phyloP scores from a whole-genome alignment of 2,329 filamentous ascomycete genomes.

The Epichloe coenophiala region DNA sequence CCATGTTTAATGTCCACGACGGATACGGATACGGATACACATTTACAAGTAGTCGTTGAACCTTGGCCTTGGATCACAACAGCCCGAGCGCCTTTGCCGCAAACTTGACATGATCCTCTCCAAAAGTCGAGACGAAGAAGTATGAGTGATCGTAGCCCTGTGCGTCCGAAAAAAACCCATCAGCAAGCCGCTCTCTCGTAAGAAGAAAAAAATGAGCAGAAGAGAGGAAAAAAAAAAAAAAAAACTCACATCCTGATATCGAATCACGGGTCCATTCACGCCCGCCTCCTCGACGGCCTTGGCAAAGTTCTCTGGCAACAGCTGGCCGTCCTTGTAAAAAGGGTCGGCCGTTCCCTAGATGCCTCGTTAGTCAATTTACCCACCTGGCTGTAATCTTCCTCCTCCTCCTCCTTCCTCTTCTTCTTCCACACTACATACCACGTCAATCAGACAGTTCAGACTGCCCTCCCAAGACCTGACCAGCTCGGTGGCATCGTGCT shows the following conservation, averaged over 20 bases:
- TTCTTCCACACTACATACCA: constrained; percentile 40
- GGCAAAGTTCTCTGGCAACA: constrained; percentile 87
- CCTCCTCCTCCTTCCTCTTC: too few species aligned
- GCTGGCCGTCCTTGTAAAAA: constrained; percentile 89
- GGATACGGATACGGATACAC: too few species aligned
- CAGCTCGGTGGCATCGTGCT: constrained; percentile 86
- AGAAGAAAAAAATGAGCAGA: too few species aligned
- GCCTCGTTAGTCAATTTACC: too few species aligned
- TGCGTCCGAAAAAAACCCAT: neutral
- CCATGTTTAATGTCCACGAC: too few species aligned
- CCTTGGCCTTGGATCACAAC: constrained; percentile 8
- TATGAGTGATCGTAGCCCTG: constrained; percentile 94
- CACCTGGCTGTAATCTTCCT: too few species aligned
- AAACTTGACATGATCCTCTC: constrained; percentile 80
- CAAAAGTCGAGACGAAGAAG: constrained; percentile 87
- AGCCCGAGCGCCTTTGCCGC: constrained; percentile 66
- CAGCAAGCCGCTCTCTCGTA: too few species aligned
- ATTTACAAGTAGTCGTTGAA: too few species aligned
- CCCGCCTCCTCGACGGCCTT: constrained; percentile 65
- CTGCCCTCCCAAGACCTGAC: constrained; percentile 59
- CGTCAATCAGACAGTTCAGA: constrained; percentile 74
- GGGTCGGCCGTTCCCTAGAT: constrained; percentile 75
- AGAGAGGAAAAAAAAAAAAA: too few species aligned
- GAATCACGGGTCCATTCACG: constrained; percentile 57
- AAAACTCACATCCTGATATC: constrained; percentile 59